Base-by-base conservation (phyloP, 2,329 filamentous ascomycete genomes). In the Apiospora aurea region DNA sequence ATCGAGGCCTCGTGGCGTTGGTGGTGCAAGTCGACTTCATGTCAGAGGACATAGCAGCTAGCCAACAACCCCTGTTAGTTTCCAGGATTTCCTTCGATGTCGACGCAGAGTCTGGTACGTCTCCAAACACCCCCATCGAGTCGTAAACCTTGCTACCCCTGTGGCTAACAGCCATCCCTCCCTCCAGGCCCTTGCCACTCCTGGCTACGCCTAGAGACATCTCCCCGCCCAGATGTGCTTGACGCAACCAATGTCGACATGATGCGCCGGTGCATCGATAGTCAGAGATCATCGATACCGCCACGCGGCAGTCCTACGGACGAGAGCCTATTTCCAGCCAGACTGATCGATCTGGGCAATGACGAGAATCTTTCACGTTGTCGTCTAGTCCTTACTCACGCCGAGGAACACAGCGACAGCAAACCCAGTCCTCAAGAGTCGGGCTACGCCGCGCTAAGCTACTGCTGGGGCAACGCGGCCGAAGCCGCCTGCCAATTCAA, bases 141-240 rank as follows among this genome's bases (percentile, higher is more conserved):
- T 21, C n/a, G 7, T 16, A 10, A 16, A 57, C 34, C 34, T 8
- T 38, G 34, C 53, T 64, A 26, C 14, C 24, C 14, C 6, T 5
- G 8, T 64, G 29, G 38, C 57, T 64, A 38, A 64, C 26, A 64
- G 2, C 26, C 29, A 29, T 64, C 5, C 26, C 26, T 21, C 53
- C 53, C 53, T 64, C 26, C 26, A 64, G 57, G 57, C 57, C 57
- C 14, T 38, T 64, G 57, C 57, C 57, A 64, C 38, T 38, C 57
- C 57, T 64, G 57, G 57, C 14, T 64, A 64, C 57, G 57, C 26
- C 57, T 64, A 18, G 57, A 64, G 57, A 64, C 57, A 38, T 64
- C 29, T 10, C 29, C 57, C 29, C 29, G 57, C 57, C 57, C 29
- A 38, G 57, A 64, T 38, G 57, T 64, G 57, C 57, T 64, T 38